Evolutionary conservation across 2,329 filamentous ascomycete genomes (phyloP), one percentile per base, ranked within the genome.

Genomic region (Diaporthe ampelina): DNA sequence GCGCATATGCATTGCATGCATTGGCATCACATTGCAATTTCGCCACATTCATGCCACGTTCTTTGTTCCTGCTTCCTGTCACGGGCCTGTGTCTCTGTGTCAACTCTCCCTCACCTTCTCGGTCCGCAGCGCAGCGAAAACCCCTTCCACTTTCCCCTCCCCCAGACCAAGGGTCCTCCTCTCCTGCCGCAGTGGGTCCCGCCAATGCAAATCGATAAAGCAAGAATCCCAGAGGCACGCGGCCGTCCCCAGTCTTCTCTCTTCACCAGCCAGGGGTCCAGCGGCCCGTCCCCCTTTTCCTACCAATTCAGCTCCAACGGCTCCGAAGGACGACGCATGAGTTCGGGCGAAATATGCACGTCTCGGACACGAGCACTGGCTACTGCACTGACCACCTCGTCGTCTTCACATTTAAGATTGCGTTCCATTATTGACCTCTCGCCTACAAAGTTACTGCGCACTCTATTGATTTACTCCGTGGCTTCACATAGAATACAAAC

Each of bases 21-120:
- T 52, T 37, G 48, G 48, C 29, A 52, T 68, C 63, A 59, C 40
- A 32, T 37, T 65, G 63, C 45, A 75, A 70, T 73, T 17, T 73
- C 45, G 54, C 58, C 43, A 73, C 21, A 37, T 61, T 61, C 32
- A 61, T 71, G 69, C 69, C 69, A 61, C 45, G 9, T 54, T 19
- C 13, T 68, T 24, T 35, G 48, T 29, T 54, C 45, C 57, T 32
- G 21, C 24, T 29, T 52, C 45, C n/a, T 21, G n/a, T n/a, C n/a
- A n/a, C n/a, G n/a, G n/a, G n/a, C n/a, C n/a, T n/a, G 9, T 52
- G 56, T 21, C 13, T 48, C 45, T 48, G 19, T 48, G 54, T 54
- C 54, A 58, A 59, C 54, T 4, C n/a, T n/a, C 26, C 19, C n/a
- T 29, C 21, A 11, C n/a, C 15, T 43, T 71, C 21, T 43, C 29